A percentile compares a stretch with the other conserved stretches of the same genome.
Conservation (phyloP, 2,329 filamentous ascomycete species). For the Aspergillus sp. region DNA sequence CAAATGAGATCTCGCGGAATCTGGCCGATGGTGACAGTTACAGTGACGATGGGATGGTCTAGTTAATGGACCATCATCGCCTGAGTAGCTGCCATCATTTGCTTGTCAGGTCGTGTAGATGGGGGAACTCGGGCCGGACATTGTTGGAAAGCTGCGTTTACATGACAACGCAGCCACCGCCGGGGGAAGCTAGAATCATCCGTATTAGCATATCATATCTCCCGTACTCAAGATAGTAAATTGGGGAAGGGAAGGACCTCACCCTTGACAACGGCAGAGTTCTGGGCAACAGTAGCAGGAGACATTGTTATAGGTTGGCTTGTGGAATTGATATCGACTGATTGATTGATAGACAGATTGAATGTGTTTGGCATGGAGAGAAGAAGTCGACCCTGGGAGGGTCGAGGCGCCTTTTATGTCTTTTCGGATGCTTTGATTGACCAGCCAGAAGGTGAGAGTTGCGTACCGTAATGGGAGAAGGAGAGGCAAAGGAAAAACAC, state of each 20-base stretch:
- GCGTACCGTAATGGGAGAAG: neutral
- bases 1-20: too few species aligned
- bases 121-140: neutral
- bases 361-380: neutral
- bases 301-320: slow-evolving; percentile 16
- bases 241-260: slow-evolving; percentile 1
- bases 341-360: neutral
- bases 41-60: too few species aligned
- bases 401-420: slow-evolving; percentile 1
- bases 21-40: too few species aligned
- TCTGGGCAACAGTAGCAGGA: slow-evolving; percentile 15
- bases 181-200: slow-evolving; percentile 13
- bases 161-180: slow-evolving; percentile 25
- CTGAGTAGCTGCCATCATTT: too few species aligned
- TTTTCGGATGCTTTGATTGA: neutral
- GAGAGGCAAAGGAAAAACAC: neutral
- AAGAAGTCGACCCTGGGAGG: neutral
- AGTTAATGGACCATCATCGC: too few species aligned
- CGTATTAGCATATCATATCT: slow-evolving; percentile 3
- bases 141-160: slow-evolving; percentile 6
- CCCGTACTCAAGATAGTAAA: neutral
- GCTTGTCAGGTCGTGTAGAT: neutral
- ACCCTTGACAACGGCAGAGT: slow-evolving; percentile 18
- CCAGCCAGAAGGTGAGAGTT: neutral
- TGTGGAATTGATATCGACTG: neutral